These are phyloP conservation scores for Noccaea bulbosa DNA, from an alignment of 345 rosid genomes.

Conservation along the genomic window DNA sequence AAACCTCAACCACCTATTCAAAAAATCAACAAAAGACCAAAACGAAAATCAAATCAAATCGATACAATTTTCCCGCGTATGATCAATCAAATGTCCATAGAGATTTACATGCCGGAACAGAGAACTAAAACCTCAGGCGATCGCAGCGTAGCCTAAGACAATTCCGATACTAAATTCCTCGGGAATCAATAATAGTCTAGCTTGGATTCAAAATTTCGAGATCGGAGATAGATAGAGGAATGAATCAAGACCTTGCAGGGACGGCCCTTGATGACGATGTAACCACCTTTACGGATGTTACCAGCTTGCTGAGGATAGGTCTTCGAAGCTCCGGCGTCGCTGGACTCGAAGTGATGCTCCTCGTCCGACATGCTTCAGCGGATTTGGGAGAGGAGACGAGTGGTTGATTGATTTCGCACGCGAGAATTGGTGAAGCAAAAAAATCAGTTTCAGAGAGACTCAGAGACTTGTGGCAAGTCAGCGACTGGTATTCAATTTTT, in stretches of 20 bases:
- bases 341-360: constrained; percentile 50
- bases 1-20: constrained; percentile 77
- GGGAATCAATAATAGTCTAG: too few relatives aligned
- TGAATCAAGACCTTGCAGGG: constrained; percentile 54
- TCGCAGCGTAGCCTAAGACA: too few relatives aligned
- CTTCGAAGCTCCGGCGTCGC: constrained; percentile 51
- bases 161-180: too few relatives aligned
- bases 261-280: constrained; percentile 50
- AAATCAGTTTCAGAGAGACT: background rate
- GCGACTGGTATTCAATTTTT: constrained; percentile 1
- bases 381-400: background rate
- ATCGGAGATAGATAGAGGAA: too few relatives aligned
- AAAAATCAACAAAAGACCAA: background rate
- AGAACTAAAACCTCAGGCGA: too few relatives aligned
- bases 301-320: constrained; percentile 50
- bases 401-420: background rate
- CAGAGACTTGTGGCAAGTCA: background rate
- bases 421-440: background rate
- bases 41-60: too few relatives aligned
- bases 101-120: too few relatives aligned
- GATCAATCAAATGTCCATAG: too few relatives aligned
- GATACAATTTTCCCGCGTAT: too few relatives aligned
- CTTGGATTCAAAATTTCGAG: too few relatives aligned
- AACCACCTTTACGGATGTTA: constrained; percentile 51
- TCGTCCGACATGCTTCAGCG: constrained; percentile 47